Base-by-base conservation (phyloP, 2,329 filamentous ascomycete species). In the Aaosphaeria pasadenensis region DNA sequence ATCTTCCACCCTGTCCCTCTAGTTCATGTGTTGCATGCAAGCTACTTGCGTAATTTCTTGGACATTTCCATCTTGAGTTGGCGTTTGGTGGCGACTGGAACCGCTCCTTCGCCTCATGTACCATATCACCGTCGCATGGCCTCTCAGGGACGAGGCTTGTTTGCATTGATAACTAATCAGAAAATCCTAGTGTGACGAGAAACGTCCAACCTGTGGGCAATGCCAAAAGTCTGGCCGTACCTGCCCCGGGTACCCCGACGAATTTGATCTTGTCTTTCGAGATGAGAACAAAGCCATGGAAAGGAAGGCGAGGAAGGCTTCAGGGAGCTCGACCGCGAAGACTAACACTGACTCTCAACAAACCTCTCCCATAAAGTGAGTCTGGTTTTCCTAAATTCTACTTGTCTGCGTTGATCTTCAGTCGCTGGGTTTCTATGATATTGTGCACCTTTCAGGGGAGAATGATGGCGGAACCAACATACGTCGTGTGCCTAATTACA, bases 241-340 rank as follows among this genome's bases (percentile, higher is more conserved):
- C 3, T 69, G 66, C 44, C 66, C 66, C 29, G 66, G 66, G 2
- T 69, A 66, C 48, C 63, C 83, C 63, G 83, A 87, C 60, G 84
- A 87, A 55, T 87, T 88, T 57, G 86, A 89, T 57, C 71, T 88
- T 28, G 80, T 89, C 46, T 87, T 88, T 58, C 82, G 86, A 47
- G 86, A 88, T 64, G 85, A 88, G 71, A 88, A 85, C 30, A 80
- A 82, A 55, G 83, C 84, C 1, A 86, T 85, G 32, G 83, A 84
- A 59, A 77, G 80, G 52, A 78, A 84, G 59, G 84, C 81, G 11
- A 77, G 78, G 47, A 83, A 79, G 46, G 50, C 56, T 1, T 63
- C 60, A 11, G 57, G 55, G 2, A 56, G 48, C 42, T 48, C 51
- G 11, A 57, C 55, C 41, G 49, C 46, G 28, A 11, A 30, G 32